A percentile compares a stretch with the other conserved stretches of the same genome.
These are phyloP conservation scores for Eutrema salsugineum DNA, from an alignment of 441 rosid genomes.

Conservation along the genomic window DNA sequence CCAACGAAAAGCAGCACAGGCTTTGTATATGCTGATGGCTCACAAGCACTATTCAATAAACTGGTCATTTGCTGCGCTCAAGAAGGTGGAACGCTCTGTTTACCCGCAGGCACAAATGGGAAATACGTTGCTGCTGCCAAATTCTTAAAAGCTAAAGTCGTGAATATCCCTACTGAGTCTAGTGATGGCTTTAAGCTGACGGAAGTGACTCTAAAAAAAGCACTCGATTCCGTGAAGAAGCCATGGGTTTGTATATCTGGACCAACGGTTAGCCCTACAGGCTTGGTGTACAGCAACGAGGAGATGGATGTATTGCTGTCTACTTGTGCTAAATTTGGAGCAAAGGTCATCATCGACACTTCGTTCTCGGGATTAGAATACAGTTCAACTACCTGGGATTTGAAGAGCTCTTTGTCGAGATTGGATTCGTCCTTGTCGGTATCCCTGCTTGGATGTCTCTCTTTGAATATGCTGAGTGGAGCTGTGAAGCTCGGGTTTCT, in stretches of 20 bases:
- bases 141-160: constrained; percentile 63
- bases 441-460: constrained; percentile 78
- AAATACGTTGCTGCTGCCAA: constrained; percentile 76
- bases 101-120: constrained; percentile 87
- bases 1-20: constrained; percentile 52
- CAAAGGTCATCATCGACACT: constrained; percentile 78
- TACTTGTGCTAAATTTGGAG: constrained; percentile 71
- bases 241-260: constrained; percentile 94
- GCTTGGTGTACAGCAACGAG: constrained; percentile 64
- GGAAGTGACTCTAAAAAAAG: constrained; percentile 38
- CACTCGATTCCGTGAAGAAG: constrained; percentile 52
- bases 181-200: constrained; percentile 71
- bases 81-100: constrained; percentile 88
- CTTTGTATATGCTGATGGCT: constrained; percentile 70
- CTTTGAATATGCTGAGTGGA: constrained; percentile 70
- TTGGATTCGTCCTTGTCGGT: constrained; percentile 54
- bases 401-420: constrained; percentile 47
- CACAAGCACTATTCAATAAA: constrained; percentile 73
- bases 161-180: constrained; percentile 54
- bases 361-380: constrained; percentile 90
- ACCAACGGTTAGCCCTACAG: constrained; percentile 88
- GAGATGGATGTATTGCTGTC: constrained; percentile 66
- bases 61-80: constrained; percentile 73
- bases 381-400: constrained; percentile 52
- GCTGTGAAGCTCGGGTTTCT: constrained; percentile 70